phyloP scores from a whole-genome alignment of 2,329 filamentous ascomycete genomes.

The Botryotinia convoluta region DNA sequence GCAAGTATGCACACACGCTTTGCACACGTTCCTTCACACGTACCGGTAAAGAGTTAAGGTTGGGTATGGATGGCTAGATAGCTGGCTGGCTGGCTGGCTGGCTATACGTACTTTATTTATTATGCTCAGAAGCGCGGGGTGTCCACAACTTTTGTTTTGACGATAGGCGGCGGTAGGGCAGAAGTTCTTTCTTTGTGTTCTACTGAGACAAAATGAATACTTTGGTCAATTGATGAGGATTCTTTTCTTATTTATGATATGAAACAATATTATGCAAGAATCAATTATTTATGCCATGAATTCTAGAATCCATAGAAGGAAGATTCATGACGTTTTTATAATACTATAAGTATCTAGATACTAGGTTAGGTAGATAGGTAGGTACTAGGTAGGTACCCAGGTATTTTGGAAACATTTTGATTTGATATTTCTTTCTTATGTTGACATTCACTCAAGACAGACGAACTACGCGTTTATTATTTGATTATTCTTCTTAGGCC shows the following conservation, averaged over 20 bases:
- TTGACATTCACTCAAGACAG: neutral
- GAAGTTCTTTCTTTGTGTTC: neutral
- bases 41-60: slow-evolving; percentile 1
- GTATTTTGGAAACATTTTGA: neutral
- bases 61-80: neutral
- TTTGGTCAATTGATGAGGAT: neutral
- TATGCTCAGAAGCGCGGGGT: slow-evolving; percentile 20
- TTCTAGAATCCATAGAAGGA: neutral
- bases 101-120: slow-evolving; percentile 4
- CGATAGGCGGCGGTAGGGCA: slow-evolving; percentile 3
- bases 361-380: no score
- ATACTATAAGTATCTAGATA: neutral
- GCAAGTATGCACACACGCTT: slow-evolving; percentile 16
- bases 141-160: slow-evolving; percentile 13
- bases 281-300: neutral
- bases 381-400: neutral
- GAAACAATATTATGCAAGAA: neutral
- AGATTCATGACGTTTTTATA: neutral
- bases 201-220: neutral
- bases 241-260: neutral
- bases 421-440: neutral
- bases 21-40: slow-evolving; percentile 15
- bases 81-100: neutral
- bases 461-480: neutral
- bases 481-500: neutral